phyloP scores from a whole-genome alignment of 331 rosid species.

The Rhamnella rubrinervis region DNA sequence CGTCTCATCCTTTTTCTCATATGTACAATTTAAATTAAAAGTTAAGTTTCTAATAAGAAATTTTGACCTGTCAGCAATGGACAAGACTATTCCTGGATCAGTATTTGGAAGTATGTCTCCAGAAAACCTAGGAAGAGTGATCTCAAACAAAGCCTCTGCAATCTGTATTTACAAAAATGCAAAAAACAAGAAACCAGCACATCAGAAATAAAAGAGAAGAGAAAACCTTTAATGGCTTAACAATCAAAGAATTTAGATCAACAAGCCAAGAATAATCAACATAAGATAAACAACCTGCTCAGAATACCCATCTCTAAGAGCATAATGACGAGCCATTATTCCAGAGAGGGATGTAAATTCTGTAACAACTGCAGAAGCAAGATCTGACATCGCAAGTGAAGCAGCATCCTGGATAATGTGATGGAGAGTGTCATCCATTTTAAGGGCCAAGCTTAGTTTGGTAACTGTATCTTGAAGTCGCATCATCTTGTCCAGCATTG shows the following conservation, averaged over 20 bases:
- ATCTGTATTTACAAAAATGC: constrained; percentile 44
- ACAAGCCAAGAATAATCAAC: constrained; percentile 12
- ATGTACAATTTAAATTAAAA: not conserved
- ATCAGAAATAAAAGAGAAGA: constrained; percentile 1
- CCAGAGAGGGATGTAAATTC: constrained; percentile 95
- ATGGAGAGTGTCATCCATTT: constrained; percentile 44
- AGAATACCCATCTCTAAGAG: constrained; percentile 86
- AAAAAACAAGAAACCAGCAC: constrained; percentile 19
- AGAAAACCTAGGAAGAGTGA: constrained; percentile 92
- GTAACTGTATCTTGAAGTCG: constrained; percentile 60
- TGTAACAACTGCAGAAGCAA: constrained; percentile 87
- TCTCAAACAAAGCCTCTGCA: constrained; percentile 84
- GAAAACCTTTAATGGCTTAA: not conserved
- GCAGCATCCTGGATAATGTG: constrained; percentile 65
- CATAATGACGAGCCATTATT: constrained; percentile 92
- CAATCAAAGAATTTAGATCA: not conserved
- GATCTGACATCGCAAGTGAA: constrained; percentile 96
- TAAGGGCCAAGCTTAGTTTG: constrained; percentile 53
- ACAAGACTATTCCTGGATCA: constrained; percentile 76
- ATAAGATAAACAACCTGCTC: constrained; percentile 63
- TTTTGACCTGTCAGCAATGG: constrained; percentile 79
- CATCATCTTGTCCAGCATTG: constrained; percentile 89
- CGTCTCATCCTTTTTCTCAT: no score
- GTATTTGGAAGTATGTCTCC: constrained; percentile 81
- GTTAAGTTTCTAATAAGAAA: not conserved